A percentile compares a stretch with the other conserved stretches of the same genome.
Evolutionary conservation across 2,329 filamentous ascomycete species (phyloP).

Genomic region (Xylaria sp.): DNA sequence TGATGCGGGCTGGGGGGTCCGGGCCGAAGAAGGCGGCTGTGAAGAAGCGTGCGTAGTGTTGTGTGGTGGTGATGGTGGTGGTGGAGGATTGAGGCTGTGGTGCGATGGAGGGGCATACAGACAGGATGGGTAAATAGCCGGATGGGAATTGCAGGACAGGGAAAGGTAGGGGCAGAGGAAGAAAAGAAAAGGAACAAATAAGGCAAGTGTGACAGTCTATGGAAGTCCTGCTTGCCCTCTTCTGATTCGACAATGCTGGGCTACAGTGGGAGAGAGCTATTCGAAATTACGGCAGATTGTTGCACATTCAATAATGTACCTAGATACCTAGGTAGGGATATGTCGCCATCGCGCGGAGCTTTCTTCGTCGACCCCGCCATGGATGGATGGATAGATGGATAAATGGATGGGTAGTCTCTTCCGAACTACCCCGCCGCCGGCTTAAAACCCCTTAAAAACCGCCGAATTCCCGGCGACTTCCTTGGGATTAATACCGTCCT

Average conservation of each 20-base stretch:
- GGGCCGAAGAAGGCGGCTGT: background rate
- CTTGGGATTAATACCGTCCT: background rate
- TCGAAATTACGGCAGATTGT: background rate
- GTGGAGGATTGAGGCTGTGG: conserved; percentile 15
- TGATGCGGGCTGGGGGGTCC: background rate
- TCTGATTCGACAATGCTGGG: conserved; percentile 8
- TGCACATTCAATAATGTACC: conserved; percentile 26
- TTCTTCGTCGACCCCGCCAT: conserved; percentile 23
- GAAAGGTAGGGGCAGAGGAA: background rate
- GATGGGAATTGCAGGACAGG: background rate
- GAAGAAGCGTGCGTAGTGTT: conserved; percentile 25
- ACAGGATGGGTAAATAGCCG: background rate
- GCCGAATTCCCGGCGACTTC: conserved; percentile 7
- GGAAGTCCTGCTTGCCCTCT: background rate
- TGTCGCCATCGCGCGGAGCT: conserved; percentile 33
- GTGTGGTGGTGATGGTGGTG: conserved; percentile 1
- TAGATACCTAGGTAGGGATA: background rate
- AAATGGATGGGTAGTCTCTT: background rate
- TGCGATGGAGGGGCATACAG: conserved; percentile 33
- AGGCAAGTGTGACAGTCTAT: background rate
- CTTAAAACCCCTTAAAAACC: background rate
- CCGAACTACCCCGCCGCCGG: conserved; percentile 24
- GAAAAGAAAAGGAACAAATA: background rate
- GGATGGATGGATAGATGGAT: background rate
- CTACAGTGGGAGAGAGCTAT: too few relatives aligned